Conservation (phyloP, 108 stramenopile genomes). For the Bacterosira constricta region DNA sequence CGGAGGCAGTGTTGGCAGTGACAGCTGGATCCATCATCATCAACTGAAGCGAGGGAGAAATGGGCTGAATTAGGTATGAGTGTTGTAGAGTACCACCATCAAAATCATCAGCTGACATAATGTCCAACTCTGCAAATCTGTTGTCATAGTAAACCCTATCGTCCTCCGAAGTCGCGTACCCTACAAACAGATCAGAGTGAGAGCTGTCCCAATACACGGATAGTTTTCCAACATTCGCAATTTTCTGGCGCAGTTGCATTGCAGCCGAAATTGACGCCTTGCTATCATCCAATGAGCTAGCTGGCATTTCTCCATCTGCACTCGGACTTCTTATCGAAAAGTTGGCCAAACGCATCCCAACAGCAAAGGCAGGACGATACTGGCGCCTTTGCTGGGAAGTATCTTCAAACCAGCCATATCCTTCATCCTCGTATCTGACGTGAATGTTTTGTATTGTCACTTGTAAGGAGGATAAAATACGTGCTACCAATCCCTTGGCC, state of each 20-base stretch:
- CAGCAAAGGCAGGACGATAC: conserved; percentile 62
- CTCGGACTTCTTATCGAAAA: conserved; percentile 55
- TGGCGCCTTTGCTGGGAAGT: neutral
- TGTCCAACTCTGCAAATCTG: conserved; percentile 7
- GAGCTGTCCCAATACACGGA: conserved; percentile 74
- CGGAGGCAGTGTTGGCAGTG: neutral
- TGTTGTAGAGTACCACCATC: conserved; percentile 22
- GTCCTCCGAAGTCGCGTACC: neutral
- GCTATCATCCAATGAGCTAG: conserved; percentile 11
- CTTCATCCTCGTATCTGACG: conserved; percentile 79
- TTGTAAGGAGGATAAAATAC: conserved; percentile 54
- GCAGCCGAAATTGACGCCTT: neutral
- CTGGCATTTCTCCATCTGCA: neutral
- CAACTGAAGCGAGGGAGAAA: conserved; percentile 68
- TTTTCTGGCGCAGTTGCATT: conserved; percentile 28
- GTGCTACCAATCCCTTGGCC: conserved; percentile 34
- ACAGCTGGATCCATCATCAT: conserved; percentile 29
- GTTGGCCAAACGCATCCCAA: conserved; percentile 64
- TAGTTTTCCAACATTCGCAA: conserved; percentile 56
- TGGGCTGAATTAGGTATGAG: conserved; percentile 62
- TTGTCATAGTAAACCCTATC: conserved; percentile 11
- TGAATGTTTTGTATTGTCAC: conserved; percentile 76
- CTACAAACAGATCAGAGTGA: conserved; percentile 10
- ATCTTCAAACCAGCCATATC: conserved; percentile 62
- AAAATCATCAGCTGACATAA: neutral